phyloP scores from a whole-genome alignment of 768 basidiomycete species.

The Tylopilus intermedius region DNA sequence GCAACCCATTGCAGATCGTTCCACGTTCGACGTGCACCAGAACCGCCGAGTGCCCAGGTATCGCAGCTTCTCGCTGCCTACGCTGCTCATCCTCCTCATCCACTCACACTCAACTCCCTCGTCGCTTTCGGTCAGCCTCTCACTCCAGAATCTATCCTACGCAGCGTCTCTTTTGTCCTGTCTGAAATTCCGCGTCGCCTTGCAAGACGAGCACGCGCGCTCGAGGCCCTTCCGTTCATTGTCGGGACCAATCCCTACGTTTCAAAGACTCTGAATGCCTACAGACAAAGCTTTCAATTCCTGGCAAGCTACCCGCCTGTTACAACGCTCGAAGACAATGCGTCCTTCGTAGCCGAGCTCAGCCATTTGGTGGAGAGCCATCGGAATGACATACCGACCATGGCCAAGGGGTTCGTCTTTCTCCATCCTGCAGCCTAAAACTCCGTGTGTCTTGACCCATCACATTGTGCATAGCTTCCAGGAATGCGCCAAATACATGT shows the following conservation, averaged over 20 bases:
- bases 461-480: slow-evolving; percentile 55
- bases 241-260: slow-evolving; percentile 88
- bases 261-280: slow-evolving; percentile 61
- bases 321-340: slow-evolving; percentile 64
- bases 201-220: slow-evolving; percentile 65
- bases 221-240: slow-evolving; percentile 79
- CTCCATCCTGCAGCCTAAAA: neutral
- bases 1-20: slow-evolving; percentile 11
- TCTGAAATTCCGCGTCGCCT: slow-evolving; percentile 75
- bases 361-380: slow-evolving; percentile 69
- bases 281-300: slow-evolving; percentile 64
- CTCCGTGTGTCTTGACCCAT: neutral
- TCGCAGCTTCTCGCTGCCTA: slow-evolving; percentile 59
- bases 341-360: slow-evolving; percentile 61
- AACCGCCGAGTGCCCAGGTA: slow-evolving; percentile 48
- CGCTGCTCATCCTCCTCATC: slow-evolving; percentile 56
- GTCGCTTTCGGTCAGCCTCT: slow-evolving; percentile 74
- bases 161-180: slow-evolving; percentile 69
- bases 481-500: slow-evolving; percentile 80
- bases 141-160: slow-evolving; percentile 62
- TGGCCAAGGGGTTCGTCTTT: slow-evolving; percentile 74
- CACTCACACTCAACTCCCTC: slow-evolving; percentile 67
- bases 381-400: slow-evolving; percentile 82
- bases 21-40: slow-evolving; percentile 40
- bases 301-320: slow-evolving; percentile 65